Conservation (phyloP, 805 yeast genomes). For the Ogataea populi-albae region DNA sequence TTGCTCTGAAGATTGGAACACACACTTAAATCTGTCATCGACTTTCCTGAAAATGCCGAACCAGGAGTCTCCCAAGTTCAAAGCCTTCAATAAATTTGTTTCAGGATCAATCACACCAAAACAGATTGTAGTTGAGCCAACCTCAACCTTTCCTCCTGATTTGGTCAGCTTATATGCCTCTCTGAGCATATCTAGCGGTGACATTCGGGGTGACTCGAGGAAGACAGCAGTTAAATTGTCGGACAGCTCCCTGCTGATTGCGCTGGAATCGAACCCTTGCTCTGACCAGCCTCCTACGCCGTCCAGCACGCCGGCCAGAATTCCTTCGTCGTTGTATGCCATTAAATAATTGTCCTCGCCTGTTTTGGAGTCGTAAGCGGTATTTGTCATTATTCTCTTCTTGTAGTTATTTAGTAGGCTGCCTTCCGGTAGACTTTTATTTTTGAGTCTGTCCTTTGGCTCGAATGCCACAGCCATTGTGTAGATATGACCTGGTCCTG, state of each 20-base stretch:
- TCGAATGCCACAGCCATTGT: conserved; percentile 67
- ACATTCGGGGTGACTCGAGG: conserved; percentile 20
- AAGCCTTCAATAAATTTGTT: conserved; percentile 53
- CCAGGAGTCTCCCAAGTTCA: conserved; percentile 95
- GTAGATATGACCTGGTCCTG: conserved; percentile 37
- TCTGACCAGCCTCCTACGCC: conserved; percentile 99
- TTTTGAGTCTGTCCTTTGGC: conserved; percentile 61
- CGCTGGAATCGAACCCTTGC: conserved; percentile 85
- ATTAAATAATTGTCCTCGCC: conserved; percentile 78
- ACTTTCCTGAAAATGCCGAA: conserved; percentile 71
- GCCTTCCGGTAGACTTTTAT: conserved; percentile 33
- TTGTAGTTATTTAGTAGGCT: conserved; percentile 28
- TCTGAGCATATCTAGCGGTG: conserved; percentile 49
- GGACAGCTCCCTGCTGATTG: conserved; percentile 80
- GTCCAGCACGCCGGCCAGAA: conserved; percentile 83
- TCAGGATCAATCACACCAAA: conserved; percentile 64
- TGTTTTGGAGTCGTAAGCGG: conserved; percentile 48
- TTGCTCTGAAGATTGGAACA: conserved; percentile 70
- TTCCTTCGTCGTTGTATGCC: conserved; percentile 39
- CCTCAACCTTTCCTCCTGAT: conserved; percentile 59
- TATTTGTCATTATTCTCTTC: conserved; percentile 20
- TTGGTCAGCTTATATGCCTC: conserved; percentile 55
- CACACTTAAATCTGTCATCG: conserved; percentile 38
- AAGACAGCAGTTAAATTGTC: conserved; percentile 45
- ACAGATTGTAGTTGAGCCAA: conserved; percentile 94